phyloP scores from a whole-genome alignment of 192 early-diverging fungal genomes.

The Thoreauomyces humboldtii region DNA sequence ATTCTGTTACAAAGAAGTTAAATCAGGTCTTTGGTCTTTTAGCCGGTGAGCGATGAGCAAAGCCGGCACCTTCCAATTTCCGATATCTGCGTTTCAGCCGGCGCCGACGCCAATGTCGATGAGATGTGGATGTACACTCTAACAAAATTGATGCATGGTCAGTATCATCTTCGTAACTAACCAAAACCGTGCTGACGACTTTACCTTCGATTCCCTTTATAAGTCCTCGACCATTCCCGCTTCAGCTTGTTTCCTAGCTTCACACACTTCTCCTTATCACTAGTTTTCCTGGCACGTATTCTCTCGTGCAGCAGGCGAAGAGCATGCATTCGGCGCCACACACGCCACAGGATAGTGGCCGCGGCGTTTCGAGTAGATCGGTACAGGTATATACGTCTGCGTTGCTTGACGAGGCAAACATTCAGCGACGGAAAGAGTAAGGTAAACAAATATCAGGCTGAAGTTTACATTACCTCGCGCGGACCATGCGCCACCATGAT shows the following conservation, averaged over 20 bases:
- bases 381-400: constrained; percentile 1
- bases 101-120: background rate
- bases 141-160: background rate
- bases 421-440: too few relatives aligned
- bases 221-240: constrained; percentile 4
- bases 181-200: too few relatives aligned
- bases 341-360: background rate
- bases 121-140: constrained; percentile 1
- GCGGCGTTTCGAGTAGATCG: background rate
- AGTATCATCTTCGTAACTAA: background rate
- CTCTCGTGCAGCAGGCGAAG: background rate
- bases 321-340: background rate
- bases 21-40: background rate
- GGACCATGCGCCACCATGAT: constrained; percentile 7
- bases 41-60: background rate
- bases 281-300: background rate
- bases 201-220: background rate
- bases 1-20: too few relatives aligned
- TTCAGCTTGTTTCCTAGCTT: constrained; percentile 2
- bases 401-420: too few relatives aligned
- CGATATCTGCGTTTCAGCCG: background rate
- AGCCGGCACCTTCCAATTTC: background rate
- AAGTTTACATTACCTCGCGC: background rate
- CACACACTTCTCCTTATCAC: background rate
- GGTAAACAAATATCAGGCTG: too few relatives aligned